A percentile compares a stretch with the other conserved stretches of the same genome.
Conservation (phyloP, 2,329 filamentous ascomycete genomes). For the Calonectria pteridis region DNA sequence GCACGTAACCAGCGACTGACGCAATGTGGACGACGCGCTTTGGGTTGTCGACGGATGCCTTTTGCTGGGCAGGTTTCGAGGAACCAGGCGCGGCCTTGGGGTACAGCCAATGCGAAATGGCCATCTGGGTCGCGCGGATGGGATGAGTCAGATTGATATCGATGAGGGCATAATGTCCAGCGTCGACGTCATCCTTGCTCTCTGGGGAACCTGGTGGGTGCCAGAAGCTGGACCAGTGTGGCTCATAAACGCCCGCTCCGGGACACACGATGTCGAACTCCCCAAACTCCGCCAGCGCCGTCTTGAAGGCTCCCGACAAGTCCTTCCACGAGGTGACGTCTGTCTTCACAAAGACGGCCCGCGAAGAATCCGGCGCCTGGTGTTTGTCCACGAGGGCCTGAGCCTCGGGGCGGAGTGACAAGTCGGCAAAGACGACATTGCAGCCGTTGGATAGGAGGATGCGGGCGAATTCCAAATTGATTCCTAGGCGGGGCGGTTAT, state of each 20-base stretch:
- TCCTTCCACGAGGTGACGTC: constrained; percentile 59
- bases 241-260: constrained; percentile 62
- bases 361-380: constrained; percentile 33
- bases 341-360: constrained; percentile 57
- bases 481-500: constrained; percentile 47
- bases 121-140: constrained; percentile 55
- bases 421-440: constrained; percentile 60
- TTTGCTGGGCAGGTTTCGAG: background rate
- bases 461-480: constrained; percentile 58
- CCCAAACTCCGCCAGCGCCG: constrained; percentile 51
- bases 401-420: constrained; percentile 57
- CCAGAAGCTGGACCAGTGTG: constrained; percentile 58
- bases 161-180: constrained; percentile 50
- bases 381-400: constrained; percentile 47
- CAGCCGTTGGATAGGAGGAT: constrained; percentile 56
- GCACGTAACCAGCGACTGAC: constrained; percentile 52
- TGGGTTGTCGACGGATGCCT: constrained; percentile 43
- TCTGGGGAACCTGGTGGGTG: constrained; percentile 52
- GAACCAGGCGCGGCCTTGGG: constrained; percentile 30
- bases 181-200: constrained; percentile 47
- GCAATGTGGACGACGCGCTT: constrained; percentile 55
- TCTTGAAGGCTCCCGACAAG: constrained; percentile 51
- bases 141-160: constrained; percentile 59
- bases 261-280: constrained; percentile 58
- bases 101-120: constrained; percentile 53